These are phyloP conservation scores for Neurospora tetraspora DNA, from an alignment of 495 filamentous ascomycete species.

Conservation along the genomic window DNA sequence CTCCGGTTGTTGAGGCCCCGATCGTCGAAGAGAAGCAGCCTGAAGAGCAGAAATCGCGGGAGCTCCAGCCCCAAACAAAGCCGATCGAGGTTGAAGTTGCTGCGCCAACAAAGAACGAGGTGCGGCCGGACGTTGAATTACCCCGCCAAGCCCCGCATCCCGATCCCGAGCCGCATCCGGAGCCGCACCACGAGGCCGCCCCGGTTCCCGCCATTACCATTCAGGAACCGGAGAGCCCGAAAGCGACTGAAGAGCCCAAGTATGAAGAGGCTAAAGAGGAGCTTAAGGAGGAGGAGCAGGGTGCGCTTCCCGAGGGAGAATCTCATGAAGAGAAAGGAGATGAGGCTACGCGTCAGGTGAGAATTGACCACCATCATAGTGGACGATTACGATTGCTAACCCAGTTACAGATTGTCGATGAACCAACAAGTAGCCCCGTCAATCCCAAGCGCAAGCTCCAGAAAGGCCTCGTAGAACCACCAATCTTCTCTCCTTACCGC, in stretches of 20 bases:
- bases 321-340: background rate
- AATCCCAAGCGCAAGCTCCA: background rate
- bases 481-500: background rate
- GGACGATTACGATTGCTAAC: background rate
- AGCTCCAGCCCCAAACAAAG: background rate
- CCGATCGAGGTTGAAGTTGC: slow-evolving; percentile 7
- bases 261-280: slow-evolving; percentile 2
- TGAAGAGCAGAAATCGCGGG: slow-evolving; percentile 16
- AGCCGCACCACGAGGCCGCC: background rate
- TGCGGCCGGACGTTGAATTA: background rate
- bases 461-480: background rate
- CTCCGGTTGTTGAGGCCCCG: slow-evolving; percentile 4
- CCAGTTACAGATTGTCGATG: background rate
- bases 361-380: background rate
- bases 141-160: background rate
- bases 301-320: background rate
- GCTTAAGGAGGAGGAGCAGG: slow-evolving; percentile 21
- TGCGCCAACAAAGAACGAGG: background rate
- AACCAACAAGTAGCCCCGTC: background rate
- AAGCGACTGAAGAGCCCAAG: background rate
- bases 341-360: background rate
- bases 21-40: slow-evolving; percentile 10
- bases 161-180: background rate
- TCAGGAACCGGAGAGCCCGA: background rate
- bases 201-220: background rate